Evolutionary conservation across 2,329 filamentous ascomycete species (phyloP), one percentile per base, ranked within the genome.

Genomic region (Clarireedia hainanense): DNA sequence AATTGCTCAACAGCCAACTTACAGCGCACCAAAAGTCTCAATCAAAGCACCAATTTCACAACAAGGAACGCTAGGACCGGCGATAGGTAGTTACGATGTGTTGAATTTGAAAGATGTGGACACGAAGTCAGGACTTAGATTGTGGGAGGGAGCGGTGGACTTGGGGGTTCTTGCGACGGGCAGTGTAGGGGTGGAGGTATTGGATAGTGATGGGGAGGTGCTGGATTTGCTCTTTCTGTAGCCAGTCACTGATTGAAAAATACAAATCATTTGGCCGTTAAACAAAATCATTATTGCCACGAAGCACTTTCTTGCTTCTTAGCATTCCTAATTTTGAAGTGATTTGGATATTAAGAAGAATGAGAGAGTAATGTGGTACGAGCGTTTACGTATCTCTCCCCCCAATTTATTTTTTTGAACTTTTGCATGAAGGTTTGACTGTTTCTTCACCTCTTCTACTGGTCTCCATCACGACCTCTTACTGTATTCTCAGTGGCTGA

Each of bases 21-120:
- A 14, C 12, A 36, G 24, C 23, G 4, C 48, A 7, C 55, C 58
- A 6, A 57, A 2, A 6, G 49, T 63, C 2, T 50, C 45, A 6
- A 26, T 64, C 5, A 37, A 56, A 24, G 58, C 52, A 12, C 62
- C 62, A 12, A 49, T 61, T 17, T 50, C 42, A 10, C 62, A 64
- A 14, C 45, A 50, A 26, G 59, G 56, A 17, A 65, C 58, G 0
- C 27, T 60, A 2, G 50, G 60, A 20, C 60, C 61, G 5, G 39
- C 47, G 1, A 58, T 62, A 14, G 20, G n/a, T 12, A 57, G 20
- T n/a, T 63, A 58, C 27, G 27, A 52, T 23, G 37, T 52, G 30
- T 50, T 59, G 1, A 27, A 6, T 9, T 12, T 59, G 4, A 52
- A 27, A 14, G 40, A 20, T 17, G n/a, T 45, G 3, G 55, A 46